Evolutionary conservation across 176 grass and related monocot genomes (phyloP).

Genomic region (Phoenix roebelenii): DNA sequence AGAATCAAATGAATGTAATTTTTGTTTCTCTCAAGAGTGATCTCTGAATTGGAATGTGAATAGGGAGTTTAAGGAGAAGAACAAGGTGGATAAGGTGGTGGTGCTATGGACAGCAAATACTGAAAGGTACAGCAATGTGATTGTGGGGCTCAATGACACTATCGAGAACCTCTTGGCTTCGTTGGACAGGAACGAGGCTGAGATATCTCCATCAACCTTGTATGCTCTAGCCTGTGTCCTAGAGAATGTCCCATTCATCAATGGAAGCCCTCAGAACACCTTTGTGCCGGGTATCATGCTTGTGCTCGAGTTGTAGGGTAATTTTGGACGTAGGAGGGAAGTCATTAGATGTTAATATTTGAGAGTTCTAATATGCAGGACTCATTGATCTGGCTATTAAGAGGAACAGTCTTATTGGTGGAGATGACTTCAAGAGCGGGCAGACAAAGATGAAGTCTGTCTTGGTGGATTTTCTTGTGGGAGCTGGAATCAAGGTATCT

Average conservation of each 20-base stretch:
- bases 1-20: no score
- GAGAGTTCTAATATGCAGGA: slow-evolving; percentile 31
- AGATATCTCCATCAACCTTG: slow-evolving; percentile 80
- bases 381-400: slow-evolving; percentile 92
- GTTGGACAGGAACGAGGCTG: slow-evolving; percentile 58
- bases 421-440: slow-evolving; percentile 98
- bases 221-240: slow-evolving; percentile 78
- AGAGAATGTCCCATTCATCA: slow-evolving; percentile 83
- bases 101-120: slow-evolving; percentile 97
- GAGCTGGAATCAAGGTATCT: slow-evolving; percentile 90
- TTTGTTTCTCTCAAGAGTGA: no score
- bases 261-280: slow-evolving; percentile 96
- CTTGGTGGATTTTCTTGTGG: slow-evolving; percentile 91
- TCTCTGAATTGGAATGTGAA: neutral
- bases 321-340: neutral
- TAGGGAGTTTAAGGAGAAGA: slow-evolving; percentile 98
- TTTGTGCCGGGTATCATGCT: slow-evolving; percentile 72
- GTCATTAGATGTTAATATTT: neutral
- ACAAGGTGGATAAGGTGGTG: slow-evolving; percentile 71
- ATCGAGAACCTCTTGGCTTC: slow-evolving; percentile 71
- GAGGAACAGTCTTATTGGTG: slow-evolving; percentile 76
- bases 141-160: slow-evolving; percentile 77
- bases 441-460: slow-evolving; percentile 99
- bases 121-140: slow-evolving; percentile 78
- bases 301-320: neutral